phyloP scores from a whole-genome alignment of 768 basidiomycete species.

The Chalciporus chontae region DNA sequence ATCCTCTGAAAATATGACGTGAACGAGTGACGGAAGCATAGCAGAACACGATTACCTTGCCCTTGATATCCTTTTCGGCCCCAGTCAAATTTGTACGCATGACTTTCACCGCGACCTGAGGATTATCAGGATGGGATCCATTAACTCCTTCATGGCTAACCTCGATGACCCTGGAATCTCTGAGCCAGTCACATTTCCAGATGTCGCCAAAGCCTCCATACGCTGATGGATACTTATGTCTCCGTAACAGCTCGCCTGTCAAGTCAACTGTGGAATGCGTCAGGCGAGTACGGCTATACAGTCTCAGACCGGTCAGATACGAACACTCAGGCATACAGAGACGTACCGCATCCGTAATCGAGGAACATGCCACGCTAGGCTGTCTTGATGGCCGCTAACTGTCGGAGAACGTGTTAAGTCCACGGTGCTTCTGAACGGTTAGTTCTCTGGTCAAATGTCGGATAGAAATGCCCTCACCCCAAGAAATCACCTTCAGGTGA shows the following conservation, averaged over 20 bases:
- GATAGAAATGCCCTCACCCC: background rate
- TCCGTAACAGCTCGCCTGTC: slow-evolving; percentile 9
- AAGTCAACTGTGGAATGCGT: slow-evolving; percentile 10
- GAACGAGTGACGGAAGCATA: background rate
- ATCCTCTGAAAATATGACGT: slow-evolving; percentile 5
- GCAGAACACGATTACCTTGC: slow-evolving; percentile 7
- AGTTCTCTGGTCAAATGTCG: too few relatives aligned
- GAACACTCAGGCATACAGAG: background rate
- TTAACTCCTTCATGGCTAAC: slow-evolving; percentile 6
- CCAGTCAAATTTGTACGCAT: slow-evolving; percentile 18
- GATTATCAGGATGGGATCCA: background rate
- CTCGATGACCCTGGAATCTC: slow-evolving; percentile 15
- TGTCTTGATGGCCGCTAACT: too few relatives aligned
- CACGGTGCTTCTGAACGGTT: too few relatives aligned
- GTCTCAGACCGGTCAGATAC: background rate
- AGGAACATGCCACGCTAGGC: background rate
- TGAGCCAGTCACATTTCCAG: slow-evolving; percentile 23
- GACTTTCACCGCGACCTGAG: slow-evolving; percentile 28
- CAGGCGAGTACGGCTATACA: background rate
- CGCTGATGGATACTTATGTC: slow-evolving; percentile 19
- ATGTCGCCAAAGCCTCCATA: slow-evolving; percentile 23
- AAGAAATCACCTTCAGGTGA: background rate
- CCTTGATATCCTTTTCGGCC: slow-evolving; percentile 2
- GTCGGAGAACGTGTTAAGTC: background rate
- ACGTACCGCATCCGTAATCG: slow-evolving; percentile 4